Percentiles rank a stretch among this genome's conserved stretches.
phyloP scores from a whole-genome alignment of 1,139 yeast species.

The Suhomyces terraborum region DNA sequence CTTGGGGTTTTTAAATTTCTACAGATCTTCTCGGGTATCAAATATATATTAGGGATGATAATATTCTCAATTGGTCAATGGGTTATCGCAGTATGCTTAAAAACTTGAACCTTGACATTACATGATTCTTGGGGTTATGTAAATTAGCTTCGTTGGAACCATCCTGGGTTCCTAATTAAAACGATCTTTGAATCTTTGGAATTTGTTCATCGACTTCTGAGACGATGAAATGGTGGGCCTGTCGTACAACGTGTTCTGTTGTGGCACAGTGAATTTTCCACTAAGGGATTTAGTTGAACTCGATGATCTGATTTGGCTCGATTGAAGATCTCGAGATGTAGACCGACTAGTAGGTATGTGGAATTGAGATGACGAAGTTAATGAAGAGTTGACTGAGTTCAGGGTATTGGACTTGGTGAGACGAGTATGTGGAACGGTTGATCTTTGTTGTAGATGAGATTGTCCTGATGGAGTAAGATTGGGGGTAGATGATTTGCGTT shows the following conservation, averaged over 20 bases:
- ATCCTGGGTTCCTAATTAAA: slow-evolving; percentile 19
- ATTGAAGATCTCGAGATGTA: not conserved
- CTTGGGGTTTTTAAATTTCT: no score
- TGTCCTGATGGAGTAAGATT: slow-evolving; percentile 4
- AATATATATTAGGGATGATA: not conserved
- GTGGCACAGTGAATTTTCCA: slow-evolving; percentile 21
- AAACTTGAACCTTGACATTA: not conserved
- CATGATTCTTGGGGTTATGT: not conserved
- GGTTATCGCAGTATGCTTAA: not conserved
- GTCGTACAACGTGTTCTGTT: slow-evolving; percentile 32
- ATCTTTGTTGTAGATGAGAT: not conserved
- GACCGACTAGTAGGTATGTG: slow-evolving; percentile 7
- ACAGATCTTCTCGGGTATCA: no score
- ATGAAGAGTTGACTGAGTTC: not conserved
- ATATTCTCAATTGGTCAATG: not conserved
- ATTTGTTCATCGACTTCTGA: slow-evolving; percentile 37
- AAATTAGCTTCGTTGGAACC: not conserved
- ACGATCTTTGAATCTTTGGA: slow-evolving; percentile 33
- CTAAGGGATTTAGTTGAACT: slow-evolving; percentile 12
- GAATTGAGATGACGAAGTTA: not conserved
- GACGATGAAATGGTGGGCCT: slow-evolving; percentile 51
- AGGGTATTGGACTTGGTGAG: slow-evolving; percentile 4
- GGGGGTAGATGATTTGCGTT: slow-evolving; percentile 17
- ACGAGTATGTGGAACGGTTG: slow-evolving; percentile 1
- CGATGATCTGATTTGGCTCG: slow-evolving; percentile 5